Percentiles rank a stretch among this genome's conserved stretches.
Conservation (phyloP, 2,329 filamentous ascomycete genomes). For the Penicillium sp. region DNA sequence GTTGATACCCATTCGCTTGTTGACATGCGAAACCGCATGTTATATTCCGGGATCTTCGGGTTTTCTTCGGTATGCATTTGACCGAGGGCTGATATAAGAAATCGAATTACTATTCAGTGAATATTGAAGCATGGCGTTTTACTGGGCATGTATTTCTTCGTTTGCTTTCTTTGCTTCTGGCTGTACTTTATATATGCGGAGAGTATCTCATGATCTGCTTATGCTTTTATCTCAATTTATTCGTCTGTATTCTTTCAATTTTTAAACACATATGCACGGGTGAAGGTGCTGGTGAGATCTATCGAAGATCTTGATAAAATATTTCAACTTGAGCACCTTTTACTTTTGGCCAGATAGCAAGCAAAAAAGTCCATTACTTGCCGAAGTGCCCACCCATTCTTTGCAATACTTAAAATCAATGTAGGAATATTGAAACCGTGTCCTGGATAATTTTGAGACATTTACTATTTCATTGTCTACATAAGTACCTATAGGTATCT, state of each 20-base stretch:
- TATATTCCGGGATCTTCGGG: background rate
- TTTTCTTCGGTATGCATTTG: background rate
- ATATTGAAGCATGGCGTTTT: constrained; percentile 18
- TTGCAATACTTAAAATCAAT: no score
- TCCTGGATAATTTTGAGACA: no score
- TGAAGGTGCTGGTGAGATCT: background rate
- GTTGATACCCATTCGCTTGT: constrained; percentile 2
- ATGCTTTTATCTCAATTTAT: background rate
- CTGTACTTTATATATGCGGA: background rate
- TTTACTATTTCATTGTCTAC: no score
- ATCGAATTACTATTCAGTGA: constrained; percentile 1
- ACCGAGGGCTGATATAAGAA: constrained; percentile 4
- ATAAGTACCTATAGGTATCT: no score
- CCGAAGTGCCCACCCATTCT: no score
- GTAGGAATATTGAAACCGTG: no score
- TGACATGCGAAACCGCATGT: background rate
- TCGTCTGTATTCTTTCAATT: background rate
- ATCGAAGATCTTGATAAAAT: background rate
- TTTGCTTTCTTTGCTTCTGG: constrained; percentile 6
- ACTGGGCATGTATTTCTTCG: constrained; percentile 4
- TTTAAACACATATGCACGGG: background rate
- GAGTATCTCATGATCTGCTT: background rate
- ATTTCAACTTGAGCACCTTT: no score
- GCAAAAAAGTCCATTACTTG: no score
- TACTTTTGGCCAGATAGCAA: no score